These are phyloP conservation scores for Colletotrichum sojae DNA, from an alignment of 2,329 filamentous ascomycete species.

Conservation along the genomic window DNA sequence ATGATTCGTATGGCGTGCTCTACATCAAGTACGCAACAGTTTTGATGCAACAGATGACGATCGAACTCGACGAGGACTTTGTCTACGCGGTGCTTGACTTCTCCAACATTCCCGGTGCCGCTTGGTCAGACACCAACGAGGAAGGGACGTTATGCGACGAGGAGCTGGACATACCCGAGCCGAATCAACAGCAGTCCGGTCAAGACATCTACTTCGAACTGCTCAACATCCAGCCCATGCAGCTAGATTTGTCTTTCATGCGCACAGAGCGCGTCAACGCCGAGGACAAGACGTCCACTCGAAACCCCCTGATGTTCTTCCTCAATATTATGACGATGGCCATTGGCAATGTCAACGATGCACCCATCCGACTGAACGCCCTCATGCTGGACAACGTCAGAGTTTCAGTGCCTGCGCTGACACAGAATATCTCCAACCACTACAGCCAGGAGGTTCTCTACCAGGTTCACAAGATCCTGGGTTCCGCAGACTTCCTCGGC, in stretches of 20 bases:
- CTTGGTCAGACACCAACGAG: slow-evolving; percentile 83
- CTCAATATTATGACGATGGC: slow-evolving; percentile 99
- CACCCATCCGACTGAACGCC: slow-evolving; percentile 92
- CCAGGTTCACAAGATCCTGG: slow-evolving; percentile 97
- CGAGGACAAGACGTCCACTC: slow-evolving; percentile 91
- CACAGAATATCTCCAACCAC: slow-evolving; percentile 90
- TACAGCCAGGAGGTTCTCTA: slow-evolving; percentile 97
- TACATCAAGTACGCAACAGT: slow-evolving; percentile 99
- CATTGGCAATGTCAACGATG: slow-evolving; percentile 98
- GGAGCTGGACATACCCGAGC: slow-evolving; percentile 91
- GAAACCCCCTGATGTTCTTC: slow-evolving; percentile 98
- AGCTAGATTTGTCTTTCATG: slow-evolving; percentile 96
- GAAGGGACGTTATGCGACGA: slow-evolving; percentile 92
- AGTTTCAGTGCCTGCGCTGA: slow-evolving; percentile 86
- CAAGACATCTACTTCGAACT: slow-evolving; percentile 99
- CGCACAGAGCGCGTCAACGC: slow-evolving; percentile 96
- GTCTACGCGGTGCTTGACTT: slow-evolving; percentile 97
- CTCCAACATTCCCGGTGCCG: slow-evolving; percentile 90
- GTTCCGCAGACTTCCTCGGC: slow-evolving; percentile 96
- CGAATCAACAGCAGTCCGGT: slow-evolving; percentile 84
- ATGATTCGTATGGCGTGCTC: slow-evolving; percentile 96
- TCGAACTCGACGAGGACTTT: slow-evolving; percentile 98
- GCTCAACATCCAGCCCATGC: slow-evolving; percentile 97
- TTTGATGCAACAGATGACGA: slow-evolving; percentile 95
- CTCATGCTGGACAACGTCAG: slow-evolving; percentile 95